Conservation (phyloP, 2,329 filamentous ascomycete species). For the Ceratocystis lukuohia region DNA sequence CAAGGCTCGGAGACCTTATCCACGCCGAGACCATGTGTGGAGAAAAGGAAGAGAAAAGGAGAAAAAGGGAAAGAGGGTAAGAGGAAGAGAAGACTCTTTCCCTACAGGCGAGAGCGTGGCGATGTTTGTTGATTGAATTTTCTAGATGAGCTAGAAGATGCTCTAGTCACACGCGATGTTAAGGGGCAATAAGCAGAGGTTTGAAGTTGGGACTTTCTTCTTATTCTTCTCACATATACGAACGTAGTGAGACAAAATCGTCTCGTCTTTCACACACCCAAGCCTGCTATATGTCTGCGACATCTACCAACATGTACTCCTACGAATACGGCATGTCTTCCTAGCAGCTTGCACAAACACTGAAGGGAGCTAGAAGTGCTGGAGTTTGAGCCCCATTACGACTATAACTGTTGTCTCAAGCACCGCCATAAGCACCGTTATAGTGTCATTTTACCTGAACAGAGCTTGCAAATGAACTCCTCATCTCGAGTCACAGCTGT, state of each 20-base stretch:
- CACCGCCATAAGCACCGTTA: no score
- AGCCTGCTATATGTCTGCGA: no score
- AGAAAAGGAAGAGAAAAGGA: no score
- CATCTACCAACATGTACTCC: no score
- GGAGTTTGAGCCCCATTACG: no score
- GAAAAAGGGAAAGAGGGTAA: neutral
- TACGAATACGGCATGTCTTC: no score
- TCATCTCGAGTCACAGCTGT: neutral
- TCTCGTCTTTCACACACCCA: neutral
- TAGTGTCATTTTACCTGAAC: neutral
- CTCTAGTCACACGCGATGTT: neutral
- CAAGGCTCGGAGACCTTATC: neutral
- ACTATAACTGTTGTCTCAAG: no score
- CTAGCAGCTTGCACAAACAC: no score
- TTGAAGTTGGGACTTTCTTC: neutral
- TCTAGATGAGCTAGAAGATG: neutral
- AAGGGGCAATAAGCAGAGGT: neutral
- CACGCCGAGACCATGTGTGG: neutral
- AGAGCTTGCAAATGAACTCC: neutral
- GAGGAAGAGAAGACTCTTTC: neutral
- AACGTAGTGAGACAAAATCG: neutral
- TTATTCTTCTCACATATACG: neutral
- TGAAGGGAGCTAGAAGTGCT: no score
- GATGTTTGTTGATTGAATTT: neutral
- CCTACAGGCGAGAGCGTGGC: neutral